phyloP scores from a whole-genome alignment of 2,329 filamentous ascomycete genomes.

The Cryphonectria parasitica region DNA sequence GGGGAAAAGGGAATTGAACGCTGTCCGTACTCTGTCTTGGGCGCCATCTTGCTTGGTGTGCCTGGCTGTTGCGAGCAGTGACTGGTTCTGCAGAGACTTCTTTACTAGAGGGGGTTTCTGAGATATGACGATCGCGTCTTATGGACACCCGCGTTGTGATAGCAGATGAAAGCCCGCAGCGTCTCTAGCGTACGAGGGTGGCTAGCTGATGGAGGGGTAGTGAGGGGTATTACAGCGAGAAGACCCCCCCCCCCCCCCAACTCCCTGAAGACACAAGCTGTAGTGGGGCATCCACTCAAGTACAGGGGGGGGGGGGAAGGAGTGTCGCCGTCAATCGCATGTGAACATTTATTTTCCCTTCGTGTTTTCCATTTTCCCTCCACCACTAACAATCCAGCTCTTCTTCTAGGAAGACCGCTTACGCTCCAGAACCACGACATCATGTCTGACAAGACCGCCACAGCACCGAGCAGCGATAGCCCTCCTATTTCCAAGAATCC shows the following conservation, averaged over 20 bases:
- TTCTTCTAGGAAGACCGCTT: slow-evolving; percentile 3
- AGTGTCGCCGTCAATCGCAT: slow-evolving; percentile 3
- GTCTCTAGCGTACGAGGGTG: background rate
- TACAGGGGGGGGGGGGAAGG: background rate
- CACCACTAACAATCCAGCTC: background rate
- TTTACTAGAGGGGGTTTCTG: background rate
- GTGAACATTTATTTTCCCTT: slow-evolving; percentile 2
- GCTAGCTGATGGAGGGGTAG: slow-evolving; percentile 8
- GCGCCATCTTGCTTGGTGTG: slow-evolving; percentile 42
- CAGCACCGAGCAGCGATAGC: slow-evolving; percentile 32
- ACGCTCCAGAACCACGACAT: background rate
- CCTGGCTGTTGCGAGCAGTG: background rate
- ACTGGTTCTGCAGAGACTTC: background rate
- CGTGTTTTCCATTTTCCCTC: background rate
- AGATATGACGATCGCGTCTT: background rate
- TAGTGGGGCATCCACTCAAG: background rate
- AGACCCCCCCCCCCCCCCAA: no score
- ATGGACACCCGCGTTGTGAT: background rate
- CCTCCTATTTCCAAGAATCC: background rate
- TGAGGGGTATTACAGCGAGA: background rate
- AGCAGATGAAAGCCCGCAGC: background rate
- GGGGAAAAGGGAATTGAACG: background rate
- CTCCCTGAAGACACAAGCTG: background rate
- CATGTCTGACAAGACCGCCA: slow-evolving; percentile 34
- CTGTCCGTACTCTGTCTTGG: slow-evolving; percentile 49